Conservation (phyloP, 2,329 filamentous ascomycete genomes). For the Aspergillus tanneri region DNA sequence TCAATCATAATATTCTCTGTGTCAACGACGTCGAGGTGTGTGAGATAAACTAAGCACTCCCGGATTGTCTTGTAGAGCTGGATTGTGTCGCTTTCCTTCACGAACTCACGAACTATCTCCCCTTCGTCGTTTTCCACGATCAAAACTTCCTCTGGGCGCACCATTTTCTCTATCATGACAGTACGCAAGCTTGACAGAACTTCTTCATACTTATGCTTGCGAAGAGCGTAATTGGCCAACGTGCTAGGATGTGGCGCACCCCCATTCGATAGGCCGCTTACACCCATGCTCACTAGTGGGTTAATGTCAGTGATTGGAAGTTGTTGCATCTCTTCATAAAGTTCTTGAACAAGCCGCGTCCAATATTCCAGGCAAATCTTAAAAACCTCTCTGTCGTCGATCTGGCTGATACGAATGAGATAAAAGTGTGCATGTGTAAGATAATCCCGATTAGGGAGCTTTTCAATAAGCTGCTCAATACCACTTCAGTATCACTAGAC, state of each 20-base stretch:
- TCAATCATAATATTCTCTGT: slow-evolving; percentile 99
- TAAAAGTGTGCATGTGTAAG: slow-evolving; percentile 97
- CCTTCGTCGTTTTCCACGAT: slow-evolving; percentile 99
- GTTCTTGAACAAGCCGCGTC: slow-evolving; percentile 95
- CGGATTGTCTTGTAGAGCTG: slow-evolving; percentile 98
- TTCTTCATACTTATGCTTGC: slow-evolving; percentile 97
- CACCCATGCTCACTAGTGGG: slow-evolving; percentile 77
- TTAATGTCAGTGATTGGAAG: slow-evolving; percentile 92
- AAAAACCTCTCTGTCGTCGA: slow-evolving; percentile 98
- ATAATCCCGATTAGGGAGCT: slow-evolving; percentile 90
- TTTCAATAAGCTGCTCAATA: slow-evolving; percentile 74
- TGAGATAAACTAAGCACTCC: slow-evolving; percentile 95
- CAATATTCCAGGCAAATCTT: slow-evolving; percentile 99
- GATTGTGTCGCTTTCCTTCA: slow-evolving; percentile 98
- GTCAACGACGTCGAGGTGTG: slow-evolving; percentile 94
- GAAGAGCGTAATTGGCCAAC: slow-evolving; percentile 85
- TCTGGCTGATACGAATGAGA: slow-evolving; percentile 95
- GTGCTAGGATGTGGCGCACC: slow-evolving; percentile 81
- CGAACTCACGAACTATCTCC: slow-evolving; percentile 97
- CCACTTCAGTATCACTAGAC: background rate
- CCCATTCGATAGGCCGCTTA: slow-evolving; percentile 68
- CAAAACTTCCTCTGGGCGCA: slow-evolving; percentile 92
- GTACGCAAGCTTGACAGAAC: slow-evolving; percentile 89
- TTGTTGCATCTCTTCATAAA: slow-evolving; percentile 98
- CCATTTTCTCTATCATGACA: slow-evolving; percentile 99